Conservation (phyloP, 2,329 filamentous ascomycete genomes). For the Camptophora hylomeconis region DNA sequence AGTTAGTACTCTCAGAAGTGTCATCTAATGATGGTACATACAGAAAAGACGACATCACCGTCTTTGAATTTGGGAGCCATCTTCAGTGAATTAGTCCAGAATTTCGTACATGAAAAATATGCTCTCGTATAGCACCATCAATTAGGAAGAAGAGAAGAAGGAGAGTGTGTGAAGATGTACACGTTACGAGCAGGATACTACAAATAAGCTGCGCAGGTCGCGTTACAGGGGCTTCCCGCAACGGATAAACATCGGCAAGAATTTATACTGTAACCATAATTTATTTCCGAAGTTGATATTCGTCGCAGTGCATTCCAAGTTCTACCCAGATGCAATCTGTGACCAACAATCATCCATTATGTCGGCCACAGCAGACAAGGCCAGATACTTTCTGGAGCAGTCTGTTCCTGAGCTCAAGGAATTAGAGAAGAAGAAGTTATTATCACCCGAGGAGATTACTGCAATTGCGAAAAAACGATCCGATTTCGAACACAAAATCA, state of each 20-base stretch:
- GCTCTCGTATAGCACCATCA: too few species aligned
- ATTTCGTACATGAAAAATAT: too few species aligned
- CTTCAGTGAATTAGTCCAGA: too few species aligned
- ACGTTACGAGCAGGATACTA: conserved; percentile 9
- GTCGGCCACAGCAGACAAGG: conserved; percentile 82
- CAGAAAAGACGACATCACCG: conserved; percentile 48
- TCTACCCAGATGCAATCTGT: too few species aligned
- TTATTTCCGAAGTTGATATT: too few species aligned
- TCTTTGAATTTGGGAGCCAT: conserved; percentile 52
- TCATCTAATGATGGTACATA: conserved; percentile 24
- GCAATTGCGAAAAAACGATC: conserved; percentile 82
- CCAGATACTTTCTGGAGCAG: conserved; percentile 86
- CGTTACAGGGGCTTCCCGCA: too few species aligned
- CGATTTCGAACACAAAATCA: conserved; percentile 83
- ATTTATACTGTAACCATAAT: too few species aligned
- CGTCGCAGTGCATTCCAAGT: too few species aligned
- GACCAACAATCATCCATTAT: conserved; percentile 44
- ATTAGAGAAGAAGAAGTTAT: conserved; percentile 84
- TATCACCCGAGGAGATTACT: conserved; percentile 77
- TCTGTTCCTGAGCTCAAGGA: conserved; percentile 85
- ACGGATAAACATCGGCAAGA: too few species aligned
- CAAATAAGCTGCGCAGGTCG: too few species aligned
- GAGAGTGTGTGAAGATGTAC: conserved; percentile 12
- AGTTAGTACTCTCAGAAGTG: conserved; percentile 19
- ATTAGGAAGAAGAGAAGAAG: too few species aligned